phyloP scores from a whole-genome alignment of 306 rosid species.

The Acmispon strigosus region DNA sequence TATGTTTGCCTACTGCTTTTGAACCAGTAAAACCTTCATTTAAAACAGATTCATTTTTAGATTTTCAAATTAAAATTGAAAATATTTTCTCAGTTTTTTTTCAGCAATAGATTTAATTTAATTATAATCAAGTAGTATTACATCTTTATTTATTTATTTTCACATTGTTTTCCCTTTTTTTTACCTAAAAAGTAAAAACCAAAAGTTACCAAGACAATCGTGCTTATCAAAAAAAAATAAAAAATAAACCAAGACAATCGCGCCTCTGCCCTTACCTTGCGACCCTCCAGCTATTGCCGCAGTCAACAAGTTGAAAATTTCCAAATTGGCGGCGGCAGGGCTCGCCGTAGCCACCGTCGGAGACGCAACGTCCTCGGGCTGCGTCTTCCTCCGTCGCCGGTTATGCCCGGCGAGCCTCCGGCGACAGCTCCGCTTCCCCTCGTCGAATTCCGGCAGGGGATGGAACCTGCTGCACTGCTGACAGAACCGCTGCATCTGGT shows the following conservation, averaged over 20 bases:
- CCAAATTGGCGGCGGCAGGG: slow-evolving; percentile 35
- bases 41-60: too few species aligned
- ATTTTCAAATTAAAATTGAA: too few species aligned
- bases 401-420: slow-evolving; percentile 94
- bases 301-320: slow-evolving; percentile 63
- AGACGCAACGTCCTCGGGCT: slow-evolving; percentile 66
- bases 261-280: slow-evolving; percentile 43
- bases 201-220: neutral
- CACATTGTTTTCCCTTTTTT: too few species aligned
- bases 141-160: too few species aligned
- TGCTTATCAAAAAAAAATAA: too few species aligned
- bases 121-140: too few species aligned
- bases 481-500: slow-evolving; percentile 82
- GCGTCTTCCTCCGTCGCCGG: slow-evolving; percentile 73
- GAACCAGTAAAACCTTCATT: too few species aligned
- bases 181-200: too few species aligned
- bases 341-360: neutral
- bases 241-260: neutral
- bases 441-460: slow-evolving; percentile 72
- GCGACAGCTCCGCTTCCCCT: slow-evolving; percentile 87
- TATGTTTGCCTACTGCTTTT: neutral
- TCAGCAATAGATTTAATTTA: too few species aligned
- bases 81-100: too few species aligned
- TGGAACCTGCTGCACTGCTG: slow-evolving; percentile 99
- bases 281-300: slow-evolving; percentile 57